phyloP scores from a whole-genome alignment of 2,329 filamentous ascomycete genomes.

The Epicoccum nigrum region DNA sequence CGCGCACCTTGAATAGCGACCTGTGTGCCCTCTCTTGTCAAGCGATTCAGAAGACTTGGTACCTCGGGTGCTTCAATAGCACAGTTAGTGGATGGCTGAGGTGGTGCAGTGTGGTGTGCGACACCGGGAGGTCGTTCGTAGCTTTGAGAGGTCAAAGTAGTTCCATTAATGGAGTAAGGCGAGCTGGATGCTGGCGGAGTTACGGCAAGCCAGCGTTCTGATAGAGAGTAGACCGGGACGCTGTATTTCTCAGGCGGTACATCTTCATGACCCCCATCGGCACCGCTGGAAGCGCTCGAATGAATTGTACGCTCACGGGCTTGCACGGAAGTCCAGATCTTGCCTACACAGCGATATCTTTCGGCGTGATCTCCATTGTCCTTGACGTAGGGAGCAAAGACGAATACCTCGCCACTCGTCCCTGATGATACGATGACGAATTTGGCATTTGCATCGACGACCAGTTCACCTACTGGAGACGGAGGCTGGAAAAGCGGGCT shows the following conservation, averaged over 20 bases:
- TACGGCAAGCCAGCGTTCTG: slow-evolving; percentile 77
- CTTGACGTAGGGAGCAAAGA: slow-evolving; percentile 59
- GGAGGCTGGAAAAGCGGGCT: slow-evolving; percentile 73
- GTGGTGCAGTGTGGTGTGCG: slow-evolving; percentile 68
- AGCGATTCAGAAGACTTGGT: slow-evolving; percentile 74
- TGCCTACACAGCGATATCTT: slow-evolving; percentile 74
- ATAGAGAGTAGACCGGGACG: slow-evolving; percentile 71
- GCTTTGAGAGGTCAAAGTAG: slow-evolving; percentile 59
- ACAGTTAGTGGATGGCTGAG: slow-evolving; percentile 69
- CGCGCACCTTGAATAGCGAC: slow-evolving; percentile 75
- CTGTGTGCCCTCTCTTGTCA: slow-evolving; percentile 80
- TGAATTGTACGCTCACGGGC: slow-evolving; percentile 46
- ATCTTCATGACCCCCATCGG: slow-evolving; percentile 45
- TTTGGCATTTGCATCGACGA: slow-evolving; percentile 73
- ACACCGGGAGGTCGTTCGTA: slow-evolving; percentile 62
- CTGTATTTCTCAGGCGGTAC: slow-evolving; percentile 52
- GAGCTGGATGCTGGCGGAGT: slow-evolving; percentile 75
- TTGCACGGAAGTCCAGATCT: slow-evolving; percentile 89
- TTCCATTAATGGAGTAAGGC: slow-evolving; percentile 71
- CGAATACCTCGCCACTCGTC: slow-evolving; percentile 82
- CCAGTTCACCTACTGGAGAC: slow-evolving; percentile 72
- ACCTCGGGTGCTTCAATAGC: slow-evolving; percentile 74
- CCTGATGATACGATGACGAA: slow-evolving; percentile 79
- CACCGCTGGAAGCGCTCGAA: slow-evolving; percentile 45
- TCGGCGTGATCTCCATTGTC: slow-evolving; percentile 34